Base-by-base conservation (phyloP, 768 basidiomycete genomes). In the Tremella fuciformis region DNA sequence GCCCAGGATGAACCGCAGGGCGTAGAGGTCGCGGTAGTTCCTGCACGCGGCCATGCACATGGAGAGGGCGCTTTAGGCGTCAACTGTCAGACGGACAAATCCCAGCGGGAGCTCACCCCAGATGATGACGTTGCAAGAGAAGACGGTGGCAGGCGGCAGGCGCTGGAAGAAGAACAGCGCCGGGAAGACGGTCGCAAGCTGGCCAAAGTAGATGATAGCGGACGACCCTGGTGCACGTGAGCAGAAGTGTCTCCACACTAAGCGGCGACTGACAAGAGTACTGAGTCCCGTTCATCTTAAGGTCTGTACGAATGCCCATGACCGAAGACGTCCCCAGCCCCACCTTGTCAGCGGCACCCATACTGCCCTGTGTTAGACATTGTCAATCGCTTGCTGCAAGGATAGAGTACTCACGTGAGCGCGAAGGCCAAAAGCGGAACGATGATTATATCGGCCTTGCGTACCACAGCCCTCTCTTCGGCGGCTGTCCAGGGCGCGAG, bases 321-420 rank as follows among this genome's bases (percentile, higher is more conserved):
- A 64, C 63, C 13, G 71, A 68, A 1, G 71, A 62, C 1, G 66
- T 63, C 7, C 64, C 68, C 13, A 73, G 55, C 40, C 63, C 61
- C 18, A 66, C 64, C 56, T 73, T 70, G 59, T 68, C 69, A 37
- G 63, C 57, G 8, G 65, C 67, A 16, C 68, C 68, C 48, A 66
- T 57, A 55, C 52, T 62, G 16, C 3, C 38, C 34, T 2, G 19
- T 21, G 6, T 34, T 18, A 34, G 41, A 19, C 13, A 54, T 39
- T 11, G 40, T 44, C 29, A 11, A 24, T 40, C 21, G 53, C 59
- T 8, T 13, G 1, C 13, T 51, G 1, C 40, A 29, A 15, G 15
- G 18, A 2, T 7, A 26, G 39, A 8, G n/a, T 22, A 56, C 49
- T 34, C 37, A 57, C 49, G 22, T 55, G 47, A 64, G 40, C 13